Evolutionary conservation across 768 basidiomycete genomes (phyloP), one percentile per base, ranked within the genome.

Genomic region (Brasilioporus rufonigricans): DNA sequence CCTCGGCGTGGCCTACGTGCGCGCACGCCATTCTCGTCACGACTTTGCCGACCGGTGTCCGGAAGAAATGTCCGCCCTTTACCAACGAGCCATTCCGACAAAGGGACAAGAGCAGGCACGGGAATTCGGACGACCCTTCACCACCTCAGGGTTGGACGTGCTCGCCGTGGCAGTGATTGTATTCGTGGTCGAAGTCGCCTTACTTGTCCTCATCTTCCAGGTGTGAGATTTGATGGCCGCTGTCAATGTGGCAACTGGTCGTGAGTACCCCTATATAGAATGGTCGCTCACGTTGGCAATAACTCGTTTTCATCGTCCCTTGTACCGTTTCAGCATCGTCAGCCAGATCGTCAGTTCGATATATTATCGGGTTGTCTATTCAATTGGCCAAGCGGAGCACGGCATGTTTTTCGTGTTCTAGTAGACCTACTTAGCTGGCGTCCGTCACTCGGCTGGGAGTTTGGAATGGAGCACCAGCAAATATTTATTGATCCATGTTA

Each of bases 131-230:
- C 76, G 87, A 13, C 88, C 89, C 1, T 93, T 93, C 65, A 67
- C 85, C 18, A 91, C 91, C 0, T 87, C 90, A 7, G 92, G 92
- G n/a, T 81, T 86, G 78, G 81, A 86, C 50, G 81, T 90, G 23
- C 13, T 66, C 1, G 73, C 77, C 13, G 80, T 92, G 8, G 76
- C 84, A 0, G 61, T 74, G 14, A 73, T 89, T 2, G 88, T 91
- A 0, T 78, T 80, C 1, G 73, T 73, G 0, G 80, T 88, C 18
- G 89, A 92, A 62, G 69, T 91, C 40, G 81, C 76, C 0, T 72
- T 93, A 40, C 71, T 93, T 9, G 79, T 81, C 1, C 74, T 93
- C 43, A 75, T 93, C 32, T 59, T 89, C 49, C 68, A 48, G 52
- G 11, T 67, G 46, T 64, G 44, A 62, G 24, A 26, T 40, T 9